Base-by-base conservation (phyloP, 140 eudicot species). In the Stevia rebaudiana region DNA sequence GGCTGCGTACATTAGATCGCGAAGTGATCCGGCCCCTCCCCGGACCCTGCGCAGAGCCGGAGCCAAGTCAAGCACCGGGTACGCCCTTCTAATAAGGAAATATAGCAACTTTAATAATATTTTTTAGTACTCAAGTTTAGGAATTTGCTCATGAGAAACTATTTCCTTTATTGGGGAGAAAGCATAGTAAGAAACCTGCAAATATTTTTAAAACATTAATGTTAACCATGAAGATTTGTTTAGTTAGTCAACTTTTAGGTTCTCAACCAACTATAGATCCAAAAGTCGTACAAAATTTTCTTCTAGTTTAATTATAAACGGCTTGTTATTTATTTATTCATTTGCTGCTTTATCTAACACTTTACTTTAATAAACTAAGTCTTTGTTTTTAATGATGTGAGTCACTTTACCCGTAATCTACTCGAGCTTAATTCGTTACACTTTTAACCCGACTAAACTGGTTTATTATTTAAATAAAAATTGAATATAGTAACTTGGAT, bases 221-320 rank as follows among this genome's bases (percentile, higher is more conserved):
- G 41, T 36, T 36, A 8, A 36, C 41, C 11, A 36, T 33, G 37
- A 4, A 7, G 8, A 36, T 36, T 2, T 36, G 4, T 8, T 33
- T 15, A 31, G 63, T 57, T 57, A 33, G 63, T 57, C 63, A 57
- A 33, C 25, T 31, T 57, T 57, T 57, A 31, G 63, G 63, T 57
- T 25, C 63, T 57, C 63, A 57, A 33, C 44, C 8, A 31, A 57
- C 40, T 11, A 57, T 16, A 33, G 16, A 57, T 31, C 44, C 35
- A 31, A 57, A 54, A 33, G 63, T 57, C 44, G 31, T 6, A 33
- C 43, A 57, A 9, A 16, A 31, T 56, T n/a, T 56, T 33, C 25
- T 56, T 56, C 56, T 16, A 31, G 8, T 31, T 24, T 56, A 30
- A 56, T 33, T 56, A 56, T 56, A 8, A 5, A 10, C 40, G 19